phyloP scores from a whole-genome alignment of 305 asterid species.

The Rubia tinctorum region DNA sequence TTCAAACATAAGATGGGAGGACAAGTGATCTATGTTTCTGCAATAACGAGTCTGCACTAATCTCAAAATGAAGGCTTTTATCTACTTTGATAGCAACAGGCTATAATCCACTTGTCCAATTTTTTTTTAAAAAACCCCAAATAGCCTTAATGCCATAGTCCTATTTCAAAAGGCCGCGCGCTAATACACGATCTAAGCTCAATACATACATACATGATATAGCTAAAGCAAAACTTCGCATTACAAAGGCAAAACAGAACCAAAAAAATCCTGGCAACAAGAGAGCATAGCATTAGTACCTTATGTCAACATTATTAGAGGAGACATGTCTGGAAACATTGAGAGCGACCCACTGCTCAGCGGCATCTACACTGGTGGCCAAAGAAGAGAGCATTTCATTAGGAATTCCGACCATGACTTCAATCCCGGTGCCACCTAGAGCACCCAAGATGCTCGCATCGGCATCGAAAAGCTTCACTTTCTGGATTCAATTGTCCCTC shows the following conservation, averaged over 20 bases:
- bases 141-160: neutral
- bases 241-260: neutral
- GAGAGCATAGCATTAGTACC: constrained; percentile 24
- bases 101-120: neutral
- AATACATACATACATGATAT: too few relatives aligned
- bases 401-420: constrained; percentile 95
- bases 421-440: constrained; percentile 75
- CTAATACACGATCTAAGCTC: neutral
- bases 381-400: constrained; percentile 69
- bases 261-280: neutral
- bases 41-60: neutral
- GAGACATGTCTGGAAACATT: constrained; percentile 77
- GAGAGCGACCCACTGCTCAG: constrained; percentile 81
- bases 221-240: neutral
- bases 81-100: neutral
- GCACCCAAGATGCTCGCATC: constrained; percentile 53
- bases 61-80: neutral
- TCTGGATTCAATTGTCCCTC: constrained; percentile 71
- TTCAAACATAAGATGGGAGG: neutral
- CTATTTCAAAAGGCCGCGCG: neutral
- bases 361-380: constrained; percentile 62
- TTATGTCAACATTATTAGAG: constrained; percentile 71
- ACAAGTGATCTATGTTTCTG: neutral
- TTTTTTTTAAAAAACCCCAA: neutral
- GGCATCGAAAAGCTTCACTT: constrained; percentile 86